These are phyloP conservation scores for Gossypium anomalum DNA, from an alignment of 345 rosid genomes.

Conservation along the genomic window DNA sequence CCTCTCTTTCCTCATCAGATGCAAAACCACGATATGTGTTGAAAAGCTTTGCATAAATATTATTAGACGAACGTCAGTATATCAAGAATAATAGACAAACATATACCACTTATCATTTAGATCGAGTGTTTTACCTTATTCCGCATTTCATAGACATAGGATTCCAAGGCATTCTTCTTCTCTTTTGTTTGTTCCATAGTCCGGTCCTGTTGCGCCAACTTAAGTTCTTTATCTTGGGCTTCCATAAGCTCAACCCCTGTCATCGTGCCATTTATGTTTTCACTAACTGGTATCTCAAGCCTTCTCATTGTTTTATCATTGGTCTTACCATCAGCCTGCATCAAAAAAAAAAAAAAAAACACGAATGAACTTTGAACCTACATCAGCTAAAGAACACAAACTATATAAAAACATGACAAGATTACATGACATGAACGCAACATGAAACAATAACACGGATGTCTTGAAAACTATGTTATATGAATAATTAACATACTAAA, in stretches of 20 bases:
- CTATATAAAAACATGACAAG: neutral
- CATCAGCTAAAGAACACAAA: neutral
- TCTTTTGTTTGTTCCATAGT: conserved; percentile 70
- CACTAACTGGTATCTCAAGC: conserved; percentile 55
- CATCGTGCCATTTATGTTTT: conserved; percentile 48
- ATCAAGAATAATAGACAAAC: neutral
- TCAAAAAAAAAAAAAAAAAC: neutral
- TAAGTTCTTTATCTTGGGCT: conserved; percentile 53
- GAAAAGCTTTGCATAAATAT: conserved; percentile 35
- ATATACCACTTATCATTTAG: neutral
- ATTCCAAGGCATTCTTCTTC: conserved; percentile 65
- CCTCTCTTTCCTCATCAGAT: conserved; percentile 50
- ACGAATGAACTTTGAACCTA: neutral
- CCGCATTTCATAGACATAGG: conserved; percentile 77
- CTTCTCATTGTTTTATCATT: conserved; percentile 36
- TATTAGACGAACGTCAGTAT: neutral
- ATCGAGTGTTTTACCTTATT: conserved; percentile 46
- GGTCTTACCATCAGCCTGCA: conserved; percentile 39
- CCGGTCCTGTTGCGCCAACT: conserved; percentile 54
- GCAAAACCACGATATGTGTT: conserved; percentile 56
- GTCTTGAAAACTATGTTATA: neutral
- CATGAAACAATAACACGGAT: neutral
- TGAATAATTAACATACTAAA: neutral
- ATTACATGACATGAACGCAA: neutral
- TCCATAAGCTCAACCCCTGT: conserved; percentile 47